Base-by-base conservation (phyloP, 768 basidiomycete genomes). In the Leucocoprinus sp. region DNA sequence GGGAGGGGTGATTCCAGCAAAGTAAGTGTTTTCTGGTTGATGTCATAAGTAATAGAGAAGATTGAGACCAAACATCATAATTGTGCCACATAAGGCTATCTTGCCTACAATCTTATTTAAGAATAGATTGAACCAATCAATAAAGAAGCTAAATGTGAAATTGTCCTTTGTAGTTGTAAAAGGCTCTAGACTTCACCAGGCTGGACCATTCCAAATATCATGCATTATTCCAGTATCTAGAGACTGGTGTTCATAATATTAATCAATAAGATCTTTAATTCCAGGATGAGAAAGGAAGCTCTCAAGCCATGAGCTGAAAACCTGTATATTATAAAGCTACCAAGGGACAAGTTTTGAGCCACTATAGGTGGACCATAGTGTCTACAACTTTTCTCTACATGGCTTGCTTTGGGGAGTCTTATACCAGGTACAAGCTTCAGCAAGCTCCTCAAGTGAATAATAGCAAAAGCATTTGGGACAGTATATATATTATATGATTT, bases 81-180 rank as follows among this genome's bases (percentile, higher is more conserved):
- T 55, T n/a, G 45, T 45, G 14, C 55, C 54, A 19, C 33, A 37
- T 0, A 50, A 57, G 18, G 50, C 42, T 2, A 37, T 40, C 21
- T 56, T 58, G n/a, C 58, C 60, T 9, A 54, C 48, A 35, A 55
- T 55, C 43, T 61, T 59, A 47, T 61, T 61, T 26, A 49, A 48
- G 26, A 57, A n/a, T n/a, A n/a, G n/a, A n/a, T n/a, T n/a, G n/a
- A n/a, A n/a, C n/a, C n/a, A n/a, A n/a, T n/a, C n/a, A n/a, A n/a
- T n/a, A n/a, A n/a, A n/a, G n/a, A n/a, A n/a, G n/a, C n/a, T n/a
- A n/a, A n/a, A n/a, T n/a, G 51, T 7, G 60, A 15, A 51, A 59
- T 19, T 33, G 40, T 52, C 54, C 5, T 37, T 42, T 0, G 50
- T 54, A 2, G 50, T 49, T 7, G 51, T 51, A 27, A 57, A 57